Conservation (phyloP, 805 yeast species). For the Ogataea wickerhamii region DNA sequence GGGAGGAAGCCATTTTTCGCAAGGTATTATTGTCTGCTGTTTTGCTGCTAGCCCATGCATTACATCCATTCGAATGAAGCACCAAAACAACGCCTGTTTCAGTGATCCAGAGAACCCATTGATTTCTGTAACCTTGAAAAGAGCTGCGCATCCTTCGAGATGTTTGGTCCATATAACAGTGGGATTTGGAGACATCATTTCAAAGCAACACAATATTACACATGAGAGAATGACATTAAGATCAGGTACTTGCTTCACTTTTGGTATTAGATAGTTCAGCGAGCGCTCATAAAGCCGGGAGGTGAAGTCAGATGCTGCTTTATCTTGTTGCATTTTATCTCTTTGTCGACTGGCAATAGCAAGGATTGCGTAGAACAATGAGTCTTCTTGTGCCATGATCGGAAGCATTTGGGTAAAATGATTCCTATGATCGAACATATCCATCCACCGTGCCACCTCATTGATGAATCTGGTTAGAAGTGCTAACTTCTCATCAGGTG, state of each 20-base stretch:
- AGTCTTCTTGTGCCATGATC: constrained; percentile 15
- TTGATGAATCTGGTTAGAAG: constrained; percentile 18
- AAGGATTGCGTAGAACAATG: constrained; percentile 15
- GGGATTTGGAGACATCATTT: constrained; percentile 40
- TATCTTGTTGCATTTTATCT: constrained; percentile 11
- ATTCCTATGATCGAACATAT: constrained; percentile 24
- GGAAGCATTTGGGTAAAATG: constrained; percentile 23
- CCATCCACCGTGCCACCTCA: constrained; percentile 24
- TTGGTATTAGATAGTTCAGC: constrained; percentile 20
- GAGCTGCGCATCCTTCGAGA: constrained; percentile 39
- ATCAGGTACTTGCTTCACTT: constrained; percentile 15
- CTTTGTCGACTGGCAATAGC: constrained; percentile 21
- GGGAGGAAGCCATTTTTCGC: constrained; percentile 35
- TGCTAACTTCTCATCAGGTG: constrained; percentile 22
- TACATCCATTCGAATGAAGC: constrained; percentile 42
- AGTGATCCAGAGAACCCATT: constrained; percentile 36
- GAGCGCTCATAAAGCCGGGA: constrained; percentile 19
- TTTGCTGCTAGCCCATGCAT: constrained; percentile 39
- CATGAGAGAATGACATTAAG: constrained; percentile 21
- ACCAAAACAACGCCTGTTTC: constrained; percentile 40
- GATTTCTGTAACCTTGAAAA: constrained; percentile 35
- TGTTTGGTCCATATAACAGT: constrained; percentile 38
- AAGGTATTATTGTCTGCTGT: constrained; percentile 34
- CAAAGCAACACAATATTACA: constrained; percentile 34
- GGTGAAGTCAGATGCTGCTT: constrained; percentile 14